Evolutionary conservation across 148 eudicot genomes (phyloP).

Genomic region (Rhododendron griersonianum): DNA sequence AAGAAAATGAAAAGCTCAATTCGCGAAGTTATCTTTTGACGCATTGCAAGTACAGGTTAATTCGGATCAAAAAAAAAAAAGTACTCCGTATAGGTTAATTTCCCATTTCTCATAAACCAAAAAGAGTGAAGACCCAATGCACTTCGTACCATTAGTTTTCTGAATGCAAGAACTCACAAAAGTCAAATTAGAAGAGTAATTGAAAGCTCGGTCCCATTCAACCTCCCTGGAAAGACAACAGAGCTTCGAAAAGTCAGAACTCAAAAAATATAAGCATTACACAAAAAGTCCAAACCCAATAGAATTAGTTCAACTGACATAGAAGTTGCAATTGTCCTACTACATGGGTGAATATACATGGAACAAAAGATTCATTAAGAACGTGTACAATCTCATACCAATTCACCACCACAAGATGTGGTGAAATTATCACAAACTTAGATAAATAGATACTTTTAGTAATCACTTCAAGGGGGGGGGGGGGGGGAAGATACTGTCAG

Average conservation of each 20-base stretch:
- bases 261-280: neutral
- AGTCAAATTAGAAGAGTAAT: slow-evolving; percentile 42
- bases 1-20: neutral
- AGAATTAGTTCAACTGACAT: neutral
- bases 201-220: slow-evolving; percentile 57
- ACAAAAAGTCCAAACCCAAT: neutral
- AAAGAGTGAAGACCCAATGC: neutral
- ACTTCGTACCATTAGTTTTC: slow-evolving; percentile 36
- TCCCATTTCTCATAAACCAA: neutral
- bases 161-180: slow-evolving; percentile 45
- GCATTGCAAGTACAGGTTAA: neutral
- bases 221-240: slow-evolving; percentile 27
- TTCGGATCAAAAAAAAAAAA: neutral
- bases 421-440: neutral
- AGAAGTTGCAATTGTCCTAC: neutral
- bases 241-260: neutral
- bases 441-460: neutral
- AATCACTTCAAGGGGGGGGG: no score
- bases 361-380: neutral
- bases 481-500: neutral
- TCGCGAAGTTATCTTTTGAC: neutral
- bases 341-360: neutral
- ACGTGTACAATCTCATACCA: neutral
- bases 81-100: neutral
- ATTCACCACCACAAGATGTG: neutral